Conservation (phyloP, 1,284 basidiomycete species). For the Fomitopsis palustris region DNA sequence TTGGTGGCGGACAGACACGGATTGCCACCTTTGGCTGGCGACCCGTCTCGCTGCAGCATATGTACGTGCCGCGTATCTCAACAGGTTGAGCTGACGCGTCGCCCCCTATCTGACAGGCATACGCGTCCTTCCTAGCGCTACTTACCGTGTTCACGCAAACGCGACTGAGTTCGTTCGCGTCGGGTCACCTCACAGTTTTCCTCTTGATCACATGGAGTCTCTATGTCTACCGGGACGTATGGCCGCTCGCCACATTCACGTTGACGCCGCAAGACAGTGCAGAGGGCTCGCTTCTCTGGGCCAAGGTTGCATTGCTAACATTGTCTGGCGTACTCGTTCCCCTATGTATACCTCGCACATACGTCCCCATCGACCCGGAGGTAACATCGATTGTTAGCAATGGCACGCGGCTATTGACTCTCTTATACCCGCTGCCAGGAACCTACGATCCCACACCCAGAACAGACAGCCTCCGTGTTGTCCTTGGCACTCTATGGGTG, state of each 20-base stretch:
- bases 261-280: conserved; percentile 35
- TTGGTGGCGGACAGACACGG: neutral
- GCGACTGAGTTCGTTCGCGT: neutral
- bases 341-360: conserved; percentile 39
- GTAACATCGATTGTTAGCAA: conserved; percentile 18
- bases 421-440: conserved; percentile 16
- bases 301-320: conserved; percentile 33
- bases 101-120: neutral
- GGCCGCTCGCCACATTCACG: conserved; percentile 55
- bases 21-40: neutral
- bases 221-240: conserved; percentile 63
- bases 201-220: conserved; percentile 16
- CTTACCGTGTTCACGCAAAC: neutral
- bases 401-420: neutral
- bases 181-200: conserved; percentile 9
- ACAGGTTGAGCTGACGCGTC: neutral
- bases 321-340: conserved; percentile 39
- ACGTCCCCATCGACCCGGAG: conserved; percentile 39
- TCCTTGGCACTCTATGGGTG: conserved; percentile 29
- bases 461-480: conserved; percentile 34
- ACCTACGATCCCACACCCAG: conserved; percentile 23
- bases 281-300: conserved; percentile 28
- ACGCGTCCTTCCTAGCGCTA: neutral
- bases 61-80: neutral
- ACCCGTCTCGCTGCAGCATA: neutral